Percentiles rank a stretch among this genome's conserved stretches.
phyloP scores from a whole-genome alignment of 768 basidiomycete species.

The Hydnomerulius pinastri region DNA sequence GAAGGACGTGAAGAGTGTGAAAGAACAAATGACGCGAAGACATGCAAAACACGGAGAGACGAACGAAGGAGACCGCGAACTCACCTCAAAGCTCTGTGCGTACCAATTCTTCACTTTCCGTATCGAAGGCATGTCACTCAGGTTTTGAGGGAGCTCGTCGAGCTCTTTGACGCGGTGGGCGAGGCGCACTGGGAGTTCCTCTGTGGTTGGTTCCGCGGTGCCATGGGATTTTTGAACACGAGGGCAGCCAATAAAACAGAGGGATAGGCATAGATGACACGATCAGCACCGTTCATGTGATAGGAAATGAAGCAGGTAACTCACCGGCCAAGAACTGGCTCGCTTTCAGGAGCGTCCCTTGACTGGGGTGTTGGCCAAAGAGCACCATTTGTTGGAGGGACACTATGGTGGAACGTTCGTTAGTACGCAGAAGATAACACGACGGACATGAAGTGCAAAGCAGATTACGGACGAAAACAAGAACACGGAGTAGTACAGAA shows the following conservation, averaged over 20 bases:
- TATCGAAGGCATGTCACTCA: slow-evolving; percentile 90
- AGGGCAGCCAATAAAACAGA: not conserved
- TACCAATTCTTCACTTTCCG: slow-evolving; percentile 98
- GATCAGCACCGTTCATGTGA: slow-evolving; percentile 1
- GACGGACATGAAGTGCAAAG: not conserved
- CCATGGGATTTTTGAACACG: not conserved
- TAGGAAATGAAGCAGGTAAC: slow-evolving; percentile 14
- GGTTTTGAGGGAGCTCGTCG: slow-evolving; percentile 88
- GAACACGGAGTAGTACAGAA: not conserved
- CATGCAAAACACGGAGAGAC: too few relatives aligned
- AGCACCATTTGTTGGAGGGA: slow-evolving; percentile 97
- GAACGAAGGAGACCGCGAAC: slow-evolving; percentile 33
- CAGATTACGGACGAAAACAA: not conserved
- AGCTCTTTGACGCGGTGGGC: slow-evolving; percentile 97
- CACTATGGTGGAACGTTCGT: slow-evolving; percentile 47
- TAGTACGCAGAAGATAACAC: slow-evolving; percentile 1
- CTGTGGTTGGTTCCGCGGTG: slow-evolving; percentile 36
- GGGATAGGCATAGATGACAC: not conserved
- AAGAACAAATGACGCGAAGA: too few relatives aligned
- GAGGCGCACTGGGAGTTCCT: slow-evolving; percentile 93
- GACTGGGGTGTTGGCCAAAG: slow-evolving; percentile 94
- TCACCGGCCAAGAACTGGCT: slow-evolving; percentile 84
- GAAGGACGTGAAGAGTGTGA: too few relatives aligned
- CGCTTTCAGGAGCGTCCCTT: slow-evolving; percentile 91
- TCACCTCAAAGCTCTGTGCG: slow-evolving; percentile 95